A percentile compares a stretch with the other conserved stretches of the same genome.
Conservation (phyloP, 2,329 filamentous ascomycete genomes). For the Corinectria fuckeliana region DNA sequence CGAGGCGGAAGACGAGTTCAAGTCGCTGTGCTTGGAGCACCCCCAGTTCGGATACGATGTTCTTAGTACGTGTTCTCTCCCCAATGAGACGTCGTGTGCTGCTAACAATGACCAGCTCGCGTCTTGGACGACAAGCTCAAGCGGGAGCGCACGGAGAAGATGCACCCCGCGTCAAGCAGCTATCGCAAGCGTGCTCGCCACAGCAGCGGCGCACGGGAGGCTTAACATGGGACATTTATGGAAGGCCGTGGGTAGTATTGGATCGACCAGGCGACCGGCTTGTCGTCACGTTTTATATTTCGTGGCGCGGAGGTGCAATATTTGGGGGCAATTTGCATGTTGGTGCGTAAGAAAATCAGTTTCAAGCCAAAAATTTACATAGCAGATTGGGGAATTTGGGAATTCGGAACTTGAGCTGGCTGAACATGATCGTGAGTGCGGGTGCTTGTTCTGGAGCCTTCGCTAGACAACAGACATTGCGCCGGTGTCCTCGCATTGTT, state of each 20-base stretch:
- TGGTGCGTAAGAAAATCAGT: neutral
- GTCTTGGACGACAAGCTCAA: constrained; percentile 72
- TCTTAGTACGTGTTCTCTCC: constrained; percentile 64
- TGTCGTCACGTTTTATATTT: neutral
- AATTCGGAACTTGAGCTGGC: neutral
- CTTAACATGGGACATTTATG: neutral
- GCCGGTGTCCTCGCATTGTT: neutral
- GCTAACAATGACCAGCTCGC: constrained; percentile 54
- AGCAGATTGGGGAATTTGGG: neutral
- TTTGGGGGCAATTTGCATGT: neutral
- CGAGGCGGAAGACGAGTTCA: constrained; percentile 87
- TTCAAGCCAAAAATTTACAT: neutral
- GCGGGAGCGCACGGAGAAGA: constrained; percentile 66
- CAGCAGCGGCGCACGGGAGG: constrained; percentile 47
- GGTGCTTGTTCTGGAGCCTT: neutral
- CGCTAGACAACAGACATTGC: neutral
- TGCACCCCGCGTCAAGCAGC: constrained; percentile 57
- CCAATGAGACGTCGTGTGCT: neutral
- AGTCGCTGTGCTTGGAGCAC: constrained; percentile 82
- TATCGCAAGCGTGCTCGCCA: constrained; percentile 64
- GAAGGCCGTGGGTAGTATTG: neutral
- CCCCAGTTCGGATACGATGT: constrained; percentile 95
- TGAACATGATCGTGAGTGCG: neutral
- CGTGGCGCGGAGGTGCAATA: neutral
- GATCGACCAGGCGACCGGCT: neutral